Evolutionary conservation across 257 asterid genomes (phyloP), one percentile per base, ranked within the genome.

Genomic region (Vinca minor): DNA sequence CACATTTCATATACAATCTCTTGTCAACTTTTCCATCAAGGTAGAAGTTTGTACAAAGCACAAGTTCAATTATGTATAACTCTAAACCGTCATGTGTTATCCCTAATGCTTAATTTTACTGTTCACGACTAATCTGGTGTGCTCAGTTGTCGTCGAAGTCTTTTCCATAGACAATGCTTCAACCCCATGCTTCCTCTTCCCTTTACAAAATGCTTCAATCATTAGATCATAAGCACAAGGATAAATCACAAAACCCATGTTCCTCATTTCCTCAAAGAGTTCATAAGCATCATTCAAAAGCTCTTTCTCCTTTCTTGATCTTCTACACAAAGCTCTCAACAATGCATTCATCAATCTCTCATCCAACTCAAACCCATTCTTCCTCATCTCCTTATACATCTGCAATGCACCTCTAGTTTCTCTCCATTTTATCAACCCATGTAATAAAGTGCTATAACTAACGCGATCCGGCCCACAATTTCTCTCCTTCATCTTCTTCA

Each of bases 341-440:
- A 87, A 77, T 17, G 86, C 76, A 78, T 89, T 89, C 86, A 82
- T 75, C 92, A 87, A 74, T 81, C 94, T 83, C 72, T 69, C 83
- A 25, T 89, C 97, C 59, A 79, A 82, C 3, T 58, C 74, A 39
- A 74, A 71, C 32, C 87, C 87, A 53, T 10, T 59, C 23, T 38
- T 66, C 38, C 71, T 64, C 95, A 83, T 87, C 67, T 83, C 83
- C 54, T 59, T 71, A 14, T 87, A 83, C 32, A 80, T 55, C 35
- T 42, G 60, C 55, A 83, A 49, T 4, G 88, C 91, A 5, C 75
- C 82, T 53, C 45, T 49, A 11, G 62, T 63, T 48, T 85, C 73
- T 2, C 88, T 89, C 94, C 95, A 89, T 69, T 89, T 89, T 57
- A 87, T 62, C 83, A 89, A 42, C 13, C 95, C 97, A 31, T 89